A percentile compares a stretch with the other conserved stretches of the same genome.
phyloP scores from a whole-genome alignment of 345 rosid species.

The Turnera subulata region DNA sequence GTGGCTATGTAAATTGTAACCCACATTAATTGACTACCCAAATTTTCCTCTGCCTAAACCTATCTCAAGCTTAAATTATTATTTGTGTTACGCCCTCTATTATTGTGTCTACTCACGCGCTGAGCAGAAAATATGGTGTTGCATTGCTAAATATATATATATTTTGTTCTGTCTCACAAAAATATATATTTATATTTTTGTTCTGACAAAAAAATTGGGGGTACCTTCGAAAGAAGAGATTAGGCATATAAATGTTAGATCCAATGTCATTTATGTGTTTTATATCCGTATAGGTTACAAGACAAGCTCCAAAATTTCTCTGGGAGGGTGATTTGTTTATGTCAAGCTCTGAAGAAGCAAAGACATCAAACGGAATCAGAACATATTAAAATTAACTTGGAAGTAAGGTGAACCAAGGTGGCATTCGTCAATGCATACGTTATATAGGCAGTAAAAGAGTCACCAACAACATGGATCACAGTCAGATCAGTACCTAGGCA shows the following conservation, averaged over 20 bases:
- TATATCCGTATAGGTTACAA: conserved; percentile 3
- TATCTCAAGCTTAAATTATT: neutral
- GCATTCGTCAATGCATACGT: too few relatives aligned
- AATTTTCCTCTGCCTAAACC: neutral
- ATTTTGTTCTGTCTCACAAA: too few relatives aligned
- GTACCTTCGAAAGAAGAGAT: conserved; percentile 45
- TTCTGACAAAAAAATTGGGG: conserved; percentile 20
- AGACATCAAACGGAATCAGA: conserved; percentile 13
- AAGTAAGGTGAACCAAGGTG: conserved; percentile 4
- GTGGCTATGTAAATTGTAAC: conserved; percentile 1
- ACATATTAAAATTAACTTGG: conserved; percentile 10
- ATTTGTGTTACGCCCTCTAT: neutral
- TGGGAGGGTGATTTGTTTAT: neutral
- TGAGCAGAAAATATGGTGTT: neutral
- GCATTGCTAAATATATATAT: too few relatives aligned
- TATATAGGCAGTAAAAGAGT: too few relatives aligned
- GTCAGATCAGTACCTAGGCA: too few relatives aligned
- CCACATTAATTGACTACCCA: conserved; percentile 2
- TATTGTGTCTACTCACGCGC: conserved; percentile 1
- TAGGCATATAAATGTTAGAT: conserved; percentile 34
- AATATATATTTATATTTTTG: conserved; percentile 1
- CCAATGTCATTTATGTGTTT: conserved; percentile 30
- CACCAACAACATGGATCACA: too few relatives aligned
- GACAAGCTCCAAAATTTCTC: conserved; percentile 18
- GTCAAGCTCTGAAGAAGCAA: conserved; percentile 14